A percentile compares a stretch with the other conserved stretches of the same genome.
Evolutionary conservation across 805 yeast species (phyloP).

Genomic region (Saccharomycopsis selenospora): DNA sequence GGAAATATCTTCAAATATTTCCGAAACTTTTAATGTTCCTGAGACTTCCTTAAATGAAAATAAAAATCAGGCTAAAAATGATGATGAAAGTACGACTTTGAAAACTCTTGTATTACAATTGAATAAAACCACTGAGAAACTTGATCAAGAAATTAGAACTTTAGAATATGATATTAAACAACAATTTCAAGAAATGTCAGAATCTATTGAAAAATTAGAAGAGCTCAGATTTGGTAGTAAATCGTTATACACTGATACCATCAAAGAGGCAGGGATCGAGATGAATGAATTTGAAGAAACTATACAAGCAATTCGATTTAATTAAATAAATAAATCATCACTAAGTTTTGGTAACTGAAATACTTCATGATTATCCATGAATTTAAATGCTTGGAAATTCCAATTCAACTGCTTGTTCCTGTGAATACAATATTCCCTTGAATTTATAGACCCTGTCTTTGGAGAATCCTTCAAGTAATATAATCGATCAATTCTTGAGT

Average conservation of each 20-base stretch:
- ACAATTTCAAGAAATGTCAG: background rate
- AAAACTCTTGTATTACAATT: background rate
- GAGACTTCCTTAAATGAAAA: background rate
- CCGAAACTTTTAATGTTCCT: background rate
- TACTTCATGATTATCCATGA: too few species aligned
- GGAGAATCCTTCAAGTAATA: constrained; percentile 47
- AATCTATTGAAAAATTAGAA: background rate
- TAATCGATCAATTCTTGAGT: constrained; percentile 71
- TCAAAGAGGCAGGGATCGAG: background rate
- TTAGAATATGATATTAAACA: background rate
- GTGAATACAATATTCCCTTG: constrained; percentile 67
- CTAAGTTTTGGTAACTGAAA: background rate
- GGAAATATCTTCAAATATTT: background rate
- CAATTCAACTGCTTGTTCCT: constrained; percentile 73
- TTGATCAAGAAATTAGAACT: background rate
- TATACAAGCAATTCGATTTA: background rate
- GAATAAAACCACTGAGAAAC: background rate
- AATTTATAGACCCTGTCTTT: constrained; percentile 52
- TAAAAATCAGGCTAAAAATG: background rate
- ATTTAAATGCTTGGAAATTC: constrained; percentile 78
- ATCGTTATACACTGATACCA: background rate
- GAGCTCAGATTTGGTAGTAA: background rate
- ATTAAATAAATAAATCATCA: background rate
- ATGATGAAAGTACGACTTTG: background rate
- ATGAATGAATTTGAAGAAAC: background rate